Percentiles rank a stretch among this genome's conserved stretches.
Conservation (phyloP, 2,329 filamentous ascomycete species). For the Colletotrichum sp. region DNA sequence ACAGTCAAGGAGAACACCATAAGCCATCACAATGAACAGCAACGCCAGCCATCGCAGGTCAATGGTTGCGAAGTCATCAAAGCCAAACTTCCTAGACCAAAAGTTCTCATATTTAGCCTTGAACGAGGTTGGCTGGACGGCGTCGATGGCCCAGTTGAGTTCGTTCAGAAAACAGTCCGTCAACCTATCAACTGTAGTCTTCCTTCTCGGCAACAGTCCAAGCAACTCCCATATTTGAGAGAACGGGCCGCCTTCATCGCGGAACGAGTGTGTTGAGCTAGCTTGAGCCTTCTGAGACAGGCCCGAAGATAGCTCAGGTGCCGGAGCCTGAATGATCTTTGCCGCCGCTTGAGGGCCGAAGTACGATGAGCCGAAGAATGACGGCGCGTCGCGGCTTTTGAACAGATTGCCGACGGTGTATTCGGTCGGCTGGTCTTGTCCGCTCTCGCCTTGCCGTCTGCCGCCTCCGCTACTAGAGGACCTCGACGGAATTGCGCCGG, state of each 20-base stretch:
- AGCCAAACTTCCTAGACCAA: conserved; percentile 42
- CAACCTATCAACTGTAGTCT: conserved; percentile 38
- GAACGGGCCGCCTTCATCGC: conserved; percentile 25
- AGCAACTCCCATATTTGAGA: conserved; percentile 47
- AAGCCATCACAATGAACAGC: conserved; percentile 44
- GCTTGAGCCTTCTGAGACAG: conserved; percentile 24
- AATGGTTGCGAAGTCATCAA: conserved; percentile 42
- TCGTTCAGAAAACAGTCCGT: conserved; percentile 37
- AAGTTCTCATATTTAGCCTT: conserved; percentile 39
- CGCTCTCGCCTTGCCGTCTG: neutral
- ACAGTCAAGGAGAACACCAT: conserved; percentile 40
- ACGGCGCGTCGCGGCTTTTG: conserved; percentile 33
- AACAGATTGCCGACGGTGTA: conserved; percentile 30
- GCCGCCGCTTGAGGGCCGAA: conserved; percentile 37
- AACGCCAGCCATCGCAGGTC: conserved; percentile 46
- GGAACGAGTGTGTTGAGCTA: conserved; percentile 12
- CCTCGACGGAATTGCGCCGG: neutral
- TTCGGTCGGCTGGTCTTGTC: conserved; percentile 4
- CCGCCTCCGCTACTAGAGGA: neutral
- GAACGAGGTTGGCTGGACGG: conserved; percentile 38
- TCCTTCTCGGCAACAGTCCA: conserved; percentile 40
- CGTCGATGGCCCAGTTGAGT: conserved; percentile 40
- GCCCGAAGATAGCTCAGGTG: conserved; percentile 26
- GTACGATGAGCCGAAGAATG: conserved; percentile 35
- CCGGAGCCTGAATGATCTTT: conserved; percentile 31